Conservation (phyloP, 2,329 filamentous ascomycete genomes). For the Colletotrichum spaethianum region DNA sequence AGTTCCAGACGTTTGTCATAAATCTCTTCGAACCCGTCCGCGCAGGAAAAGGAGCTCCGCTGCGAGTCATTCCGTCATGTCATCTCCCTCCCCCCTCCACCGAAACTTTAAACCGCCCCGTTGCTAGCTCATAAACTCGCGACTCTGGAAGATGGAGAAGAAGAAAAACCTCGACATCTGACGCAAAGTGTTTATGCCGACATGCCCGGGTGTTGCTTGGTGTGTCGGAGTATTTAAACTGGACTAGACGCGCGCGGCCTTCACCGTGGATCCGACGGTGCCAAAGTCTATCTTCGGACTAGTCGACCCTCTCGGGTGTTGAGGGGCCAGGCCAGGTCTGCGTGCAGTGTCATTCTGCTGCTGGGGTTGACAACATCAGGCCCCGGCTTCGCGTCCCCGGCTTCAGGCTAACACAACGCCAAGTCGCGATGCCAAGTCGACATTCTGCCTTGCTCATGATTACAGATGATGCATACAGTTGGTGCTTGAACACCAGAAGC, state of each 20-base stretch:
- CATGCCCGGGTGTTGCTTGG: no score
- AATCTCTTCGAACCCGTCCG: not conserved
- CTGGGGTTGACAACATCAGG: not conserved
- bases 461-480: not conserved
- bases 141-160: no score
- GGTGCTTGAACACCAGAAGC: not conserved
- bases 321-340: no score
- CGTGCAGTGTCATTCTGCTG: not conserved
- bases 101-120: not conserved
- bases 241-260: no score
- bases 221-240: no score
- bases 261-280: no score
- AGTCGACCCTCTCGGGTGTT: no score
- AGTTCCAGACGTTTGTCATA: not conserved
- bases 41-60: not conserved
- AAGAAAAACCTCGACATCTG: not conserved
- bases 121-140: not conserved
- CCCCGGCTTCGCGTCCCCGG: not conserved
- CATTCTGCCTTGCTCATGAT: not conserved
- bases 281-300: no score
- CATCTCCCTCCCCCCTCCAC: not conserved
- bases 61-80: constrained; percentile 5
- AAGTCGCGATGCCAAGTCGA: not conserved
- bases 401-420: not conserved
- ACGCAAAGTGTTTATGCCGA: no score